Evolutionary conservation across 768 basidiomycete species (phyloP).

Genomic region (Mycena epipterygia): DNA sequence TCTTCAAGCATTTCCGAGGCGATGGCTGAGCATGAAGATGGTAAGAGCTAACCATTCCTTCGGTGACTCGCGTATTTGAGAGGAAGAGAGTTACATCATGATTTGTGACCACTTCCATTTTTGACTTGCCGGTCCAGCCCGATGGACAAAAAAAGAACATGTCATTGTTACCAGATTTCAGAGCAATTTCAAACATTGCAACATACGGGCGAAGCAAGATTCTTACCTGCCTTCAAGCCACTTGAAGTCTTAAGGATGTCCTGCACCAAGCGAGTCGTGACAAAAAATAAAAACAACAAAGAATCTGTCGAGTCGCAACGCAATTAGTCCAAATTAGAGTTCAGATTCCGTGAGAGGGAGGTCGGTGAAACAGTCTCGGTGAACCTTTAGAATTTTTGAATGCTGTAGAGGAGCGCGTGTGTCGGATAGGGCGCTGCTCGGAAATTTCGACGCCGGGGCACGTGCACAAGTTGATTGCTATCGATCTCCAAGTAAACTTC

Average conservation of each 20-base stretch:
- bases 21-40: neutral
- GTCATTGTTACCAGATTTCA: too few relatives aligned
- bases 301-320: too few relatives aligned
- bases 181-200: too few relatives aligned
- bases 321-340: too few relatives aligned
- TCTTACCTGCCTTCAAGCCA: too few relatives aligned
- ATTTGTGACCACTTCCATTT: slow-evolving; percentile 16
- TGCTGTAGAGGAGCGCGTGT: slow-evolving; percentile 14
- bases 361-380: slow-evolving; percentile 32
- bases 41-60: slow-evolving; percentile 21
- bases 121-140: neutral
- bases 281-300: too few relatives aligned
- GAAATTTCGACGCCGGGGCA: slow-evolving; percentile 1
- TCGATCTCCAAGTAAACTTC: neutral
- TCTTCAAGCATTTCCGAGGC: slow-evolving; percentile 29
- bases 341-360: slow-evolving; percentile 5
- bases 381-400: neutral
- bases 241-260: too few relatives aligned
- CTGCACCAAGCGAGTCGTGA: too few relatives aligned
- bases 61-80: slow-evolving; percentile 21
- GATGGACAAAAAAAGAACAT: neutral
- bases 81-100: slow-evolving; percentile 16
- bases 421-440: slow-evolving; percentile 18
- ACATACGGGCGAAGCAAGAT: neutral
- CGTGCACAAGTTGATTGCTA: neutral